These are phyloP conservation scores for Acorus calamus DNA, from an alignment of 106 monocot species.

Conservation along the genomic window DNA sequence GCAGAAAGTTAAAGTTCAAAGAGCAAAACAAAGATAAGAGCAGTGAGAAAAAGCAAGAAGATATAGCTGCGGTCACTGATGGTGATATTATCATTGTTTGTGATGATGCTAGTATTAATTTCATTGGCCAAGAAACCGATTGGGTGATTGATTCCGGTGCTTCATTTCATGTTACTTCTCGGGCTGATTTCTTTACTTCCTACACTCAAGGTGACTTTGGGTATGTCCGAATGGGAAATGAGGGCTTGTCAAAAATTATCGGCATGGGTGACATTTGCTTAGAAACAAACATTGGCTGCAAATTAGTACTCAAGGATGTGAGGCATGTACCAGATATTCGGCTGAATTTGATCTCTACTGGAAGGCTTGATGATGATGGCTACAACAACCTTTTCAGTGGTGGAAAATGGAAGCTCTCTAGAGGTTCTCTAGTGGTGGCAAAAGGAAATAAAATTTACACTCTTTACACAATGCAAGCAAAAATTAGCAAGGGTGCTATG, in stretches of 20 bases:
- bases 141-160: slow-evolving; percentile 12
- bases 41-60: background rate
- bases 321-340: slow-evolving; percentile 10
- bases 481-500: background rate
- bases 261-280: slow-evolving; percentile 11
- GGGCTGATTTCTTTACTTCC: slow-evolving; percentile 7
- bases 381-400: slow-evolving; percentile 1
- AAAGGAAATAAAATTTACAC: slow-evolving; percentile 4
- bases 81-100: slow-evolving; percentile 4
- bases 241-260: background rate
- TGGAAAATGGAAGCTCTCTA: slow-evolving; percentile 17
- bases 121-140: slow-evolving; percentile 3
- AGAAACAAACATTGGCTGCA: background rate
- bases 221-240: slow-evolving; percentile 10
- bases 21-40: background rate
- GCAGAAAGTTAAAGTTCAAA: background rate
- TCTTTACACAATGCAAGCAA: slow-evolving; percentile 6
- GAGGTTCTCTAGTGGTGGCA: slow-evolving; percentile 3
- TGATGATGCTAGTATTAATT: background rate
- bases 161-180: slow-evolving; percentile 11
- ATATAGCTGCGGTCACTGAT: background rate
- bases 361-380: slow-evolving; percentile 1
- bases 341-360: slow-evolving; percentile 16
- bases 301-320: slow-evolving; percentile 8
- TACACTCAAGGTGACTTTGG: slow-evolving; percentile 14